Evolutionary conservation across 1,139 yeast species (phyloP), one percentile per base, ranked within the genome.

Genomic region (Geotrichum fermentans): DNA sequence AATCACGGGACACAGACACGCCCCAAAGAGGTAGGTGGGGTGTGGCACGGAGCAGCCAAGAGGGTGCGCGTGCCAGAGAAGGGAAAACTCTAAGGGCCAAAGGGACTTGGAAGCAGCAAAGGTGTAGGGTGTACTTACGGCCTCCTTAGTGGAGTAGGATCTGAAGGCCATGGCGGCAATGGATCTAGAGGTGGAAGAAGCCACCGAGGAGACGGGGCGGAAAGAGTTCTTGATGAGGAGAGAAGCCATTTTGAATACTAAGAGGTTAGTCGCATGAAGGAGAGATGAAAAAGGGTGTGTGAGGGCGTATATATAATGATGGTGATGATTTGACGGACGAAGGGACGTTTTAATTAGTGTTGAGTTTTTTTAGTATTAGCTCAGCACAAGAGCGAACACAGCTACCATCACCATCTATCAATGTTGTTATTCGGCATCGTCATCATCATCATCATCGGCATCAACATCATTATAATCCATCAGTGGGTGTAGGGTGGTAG

Each of bases 91-190:
- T 13, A 17, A 22, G 7, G 41, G 36, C 36, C 7, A 24, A 24
- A 24, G 10, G 28, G 28, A 24, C 28, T 6, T 6, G n/a, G n/a
- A n/a, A n/a, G n/a, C n/a, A 17, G 14, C 30, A 28, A 41, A 8
- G 34, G 17, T 30, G 6, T 5, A 6, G 14, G 18, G 20, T 16
- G 11, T 17, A 58, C 61, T 32, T 57, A 58, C 61, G 24, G 62
- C 60, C 49, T 58, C 62, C 60, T 57, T 57, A 30, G 61, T 50
- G 49, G 61, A 58, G 56, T 58, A 58, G 36, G 57, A 52, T 43
- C 59, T 57, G 40, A 52, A 36, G 43, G 55, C 50, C 35, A 56
- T 53, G 24, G 52, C 51, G 35, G 53, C 47, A 32, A 43, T 42
- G 39, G 53, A 44, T 36, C 53, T 48, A 10, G 28, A 24, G 33